Conservation (phyloP, 345 rosid species). For the Brassica rapa region DNA sequence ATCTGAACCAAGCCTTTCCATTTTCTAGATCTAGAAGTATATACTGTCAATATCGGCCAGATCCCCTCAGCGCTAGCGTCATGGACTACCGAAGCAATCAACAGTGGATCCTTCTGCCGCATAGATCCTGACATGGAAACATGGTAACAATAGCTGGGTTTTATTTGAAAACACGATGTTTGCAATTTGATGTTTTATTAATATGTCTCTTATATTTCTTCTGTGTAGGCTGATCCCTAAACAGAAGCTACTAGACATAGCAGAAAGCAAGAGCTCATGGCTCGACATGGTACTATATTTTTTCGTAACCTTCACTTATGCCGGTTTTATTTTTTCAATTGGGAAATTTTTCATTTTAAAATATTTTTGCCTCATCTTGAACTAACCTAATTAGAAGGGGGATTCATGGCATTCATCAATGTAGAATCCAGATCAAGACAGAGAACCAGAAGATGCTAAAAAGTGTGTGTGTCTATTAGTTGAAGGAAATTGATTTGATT, state of each 20-base stretch:
- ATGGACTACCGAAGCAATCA: background rate
- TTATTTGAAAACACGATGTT: background rate
- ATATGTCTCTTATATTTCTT: background rate
- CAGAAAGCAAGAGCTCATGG: background rate
- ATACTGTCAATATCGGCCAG: background rate
- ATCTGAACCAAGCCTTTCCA: background rate
- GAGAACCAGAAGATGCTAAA: background rate
- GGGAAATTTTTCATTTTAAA: background rate
- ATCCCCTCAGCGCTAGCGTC: too few species aligned
- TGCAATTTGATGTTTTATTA: background rate
- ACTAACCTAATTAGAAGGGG: background rate
- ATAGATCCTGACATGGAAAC: background rate
- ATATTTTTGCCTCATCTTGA: background rate
- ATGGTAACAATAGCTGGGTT: background rate
- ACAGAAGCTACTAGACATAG: background rate
- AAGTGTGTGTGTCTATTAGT: background rate
- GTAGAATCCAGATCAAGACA: background rate
- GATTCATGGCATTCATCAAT: background rate
- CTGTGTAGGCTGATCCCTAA: background rate
- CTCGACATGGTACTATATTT: too few species aligned
- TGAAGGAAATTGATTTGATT: background rate
- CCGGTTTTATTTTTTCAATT: background rate
- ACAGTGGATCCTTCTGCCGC: background rate
- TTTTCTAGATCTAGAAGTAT: background rate
- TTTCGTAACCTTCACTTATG: too few species aligned